A percentile compares a stretch with the other conserved stretches of the same genome.
Evolutionary conservation across 2,329 filamentous ascomycete species (phyloP).

Genomic region (Penicillium olsonii): DNA sequence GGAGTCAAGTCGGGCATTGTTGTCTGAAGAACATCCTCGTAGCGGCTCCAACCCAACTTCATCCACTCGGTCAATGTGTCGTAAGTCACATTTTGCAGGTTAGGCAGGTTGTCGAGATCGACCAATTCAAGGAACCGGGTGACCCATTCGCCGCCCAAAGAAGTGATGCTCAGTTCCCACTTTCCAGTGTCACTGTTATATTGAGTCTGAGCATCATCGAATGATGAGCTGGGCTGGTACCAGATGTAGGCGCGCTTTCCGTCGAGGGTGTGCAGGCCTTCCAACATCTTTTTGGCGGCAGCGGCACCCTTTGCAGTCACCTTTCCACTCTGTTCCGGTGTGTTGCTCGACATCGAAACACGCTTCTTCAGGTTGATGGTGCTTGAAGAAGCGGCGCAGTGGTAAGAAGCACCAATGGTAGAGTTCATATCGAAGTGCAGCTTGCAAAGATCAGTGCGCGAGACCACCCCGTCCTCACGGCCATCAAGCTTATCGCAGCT

Average conservation of each 20-base stretch:
- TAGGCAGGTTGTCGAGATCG: conserved; percentile 35
- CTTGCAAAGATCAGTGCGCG: conserved; percentile 49
- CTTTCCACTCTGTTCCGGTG: conserved; percentile 15
- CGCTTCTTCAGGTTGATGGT: conserved; percentile 11
- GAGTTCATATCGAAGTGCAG: conserved; percentile 46
- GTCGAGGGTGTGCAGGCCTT: conserved; percentile 15
- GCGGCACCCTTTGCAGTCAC: conserved; percentile 15
- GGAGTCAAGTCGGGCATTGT: conserved; percentile 52
- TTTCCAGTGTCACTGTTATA: conserved; percentile 12
- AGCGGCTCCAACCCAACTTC: conserved; percentile 47
- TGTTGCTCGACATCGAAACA: conserved; percentile 24
- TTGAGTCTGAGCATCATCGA: conserved; percentile 13
- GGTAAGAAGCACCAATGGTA: conserved; percentile 48
- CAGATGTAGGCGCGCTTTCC: conserved; percentile 16
- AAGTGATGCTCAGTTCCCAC: conserved; percentile 17
- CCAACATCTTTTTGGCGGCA: conserved; percentile 11
- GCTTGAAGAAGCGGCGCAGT: conserved; percentile 34
- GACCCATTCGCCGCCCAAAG: conserved; percentile 15
- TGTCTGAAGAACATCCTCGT: conserved; percentile 53
- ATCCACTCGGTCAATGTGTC: conserved; percentile 58
- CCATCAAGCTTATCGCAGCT: conserved; percentile 58
- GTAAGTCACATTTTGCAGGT: conserved; percentile 54
- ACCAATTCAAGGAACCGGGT: conserved; percentile 11
- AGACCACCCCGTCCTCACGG: conserved; percentile 53
- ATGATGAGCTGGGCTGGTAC: conserved; percentile 15